Base-by-base conservation (phyloP, 108 stramenopile species). In the Schizochytrium sp. region DNA sequence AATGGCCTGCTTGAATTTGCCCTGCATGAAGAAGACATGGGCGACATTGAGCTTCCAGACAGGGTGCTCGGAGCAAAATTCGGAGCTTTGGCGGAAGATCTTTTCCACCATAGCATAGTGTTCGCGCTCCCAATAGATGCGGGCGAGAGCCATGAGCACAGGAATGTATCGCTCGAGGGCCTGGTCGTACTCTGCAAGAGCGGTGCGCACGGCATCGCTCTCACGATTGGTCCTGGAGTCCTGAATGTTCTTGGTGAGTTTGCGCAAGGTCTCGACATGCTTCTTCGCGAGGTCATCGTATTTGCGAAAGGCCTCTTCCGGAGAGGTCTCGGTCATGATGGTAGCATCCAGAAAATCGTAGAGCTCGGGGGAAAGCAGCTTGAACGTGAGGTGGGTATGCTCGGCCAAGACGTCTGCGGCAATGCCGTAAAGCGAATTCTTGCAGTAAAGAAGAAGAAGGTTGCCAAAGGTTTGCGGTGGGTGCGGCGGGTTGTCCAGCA, bases 391-490 rank as follows among this genome's bases (percentile, higher is more conserved):
- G 44, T 95, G 91, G 58, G 90, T 92, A 87, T 96, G 95, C 71
- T 96, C 91, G 21, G 96, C 96, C 58, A 96, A 91, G 57, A 94
- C 90, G 72, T 95, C 95, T 8, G 92, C 94, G n/a, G 96, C 96
- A 14, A 97, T 87, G 89, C 95, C 94, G 72, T 95, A 94, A 72
- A 94, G 91, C 34, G 94, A 93, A 72, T 96, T 93, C 58, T 94
- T 93, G 72, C 93, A 92, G 87, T 95, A 94, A 69, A 97, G 89
- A 5, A 96, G 92, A 51, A 97, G 89, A 41, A 97, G 90, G 72
- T 97, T 97, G 12, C 95, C 94, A 57, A 97, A 94, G 23, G 96
- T 96, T 89, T 97, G 96, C 5, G 95, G 94, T 5, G 97, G 96
- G 89, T 91, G 96, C 3, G 97, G 95, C 3, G 94, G 93, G 76